phyloP scores from a whole-genome alignment of 2,329 filamentous ascomycete species.

The Alternaria rosae region DNA sequence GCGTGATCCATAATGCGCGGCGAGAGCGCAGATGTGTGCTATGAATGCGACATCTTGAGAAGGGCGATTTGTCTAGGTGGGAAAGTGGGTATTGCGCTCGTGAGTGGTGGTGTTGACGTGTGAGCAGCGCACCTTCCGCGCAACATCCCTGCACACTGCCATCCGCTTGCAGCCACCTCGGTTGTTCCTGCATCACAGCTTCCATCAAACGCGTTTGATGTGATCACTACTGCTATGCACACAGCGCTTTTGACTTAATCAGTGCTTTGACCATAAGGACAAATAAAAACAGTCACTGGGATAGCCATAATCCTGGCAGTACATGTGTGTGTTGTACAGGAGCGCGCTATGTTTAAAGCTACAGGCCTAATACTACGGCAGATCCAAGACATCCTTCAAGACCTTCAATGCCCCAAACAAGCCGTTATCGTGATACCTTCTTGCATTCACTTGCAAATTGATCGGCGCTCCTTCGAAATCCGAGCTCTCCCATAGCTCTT shows the following conservation, averaged over 20 bases:
- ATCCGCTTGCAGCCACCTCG: conserved; percentile 8
- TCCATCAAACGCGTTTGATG: background rate
- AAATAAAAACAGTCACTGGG: background rate
- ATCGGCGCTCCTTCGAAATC: conserved; percentile 32
- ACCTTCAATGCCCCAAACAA: conserved; percentile 28
- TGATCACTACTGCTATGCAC: background rate
- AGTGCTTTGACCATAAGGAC: background rate
- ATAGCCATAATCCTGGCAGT: background rate
- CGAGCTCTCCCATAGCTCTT: conserved; percentile 25
- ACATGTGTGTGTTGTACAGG: background rate
- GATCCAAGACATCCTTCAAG: conserved; percentile 23
- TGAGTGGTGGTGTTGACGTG: conserved; percentile 5
- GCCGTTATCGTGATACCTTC: conserved; percentile 31
- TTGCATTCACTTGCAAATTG: conserved; percentile 28
- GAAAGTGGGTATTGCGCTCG: background rate
- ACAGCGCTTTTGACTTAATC: background rate
- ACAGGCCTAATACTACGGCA: conserved; percentile 7
- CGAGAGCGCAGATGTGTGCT: conserved; percentile 13
- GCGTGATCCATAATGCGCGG: conserved; percentile 37
- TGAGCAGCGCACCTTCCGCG: conserved; percentile 16
- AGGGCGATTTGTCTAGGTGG: background rate
- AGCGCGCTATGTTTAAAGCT: background rate
- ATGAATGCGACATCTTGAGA: conserved; percentile 11
- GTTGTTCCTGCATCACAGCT: background rate
- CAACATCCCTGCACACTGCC: conserved; percentile 1